Base-by-base conservation (phyloP, 2,329 filamentous ascomycete genomes). In the Penicillium palitans region DNA sequence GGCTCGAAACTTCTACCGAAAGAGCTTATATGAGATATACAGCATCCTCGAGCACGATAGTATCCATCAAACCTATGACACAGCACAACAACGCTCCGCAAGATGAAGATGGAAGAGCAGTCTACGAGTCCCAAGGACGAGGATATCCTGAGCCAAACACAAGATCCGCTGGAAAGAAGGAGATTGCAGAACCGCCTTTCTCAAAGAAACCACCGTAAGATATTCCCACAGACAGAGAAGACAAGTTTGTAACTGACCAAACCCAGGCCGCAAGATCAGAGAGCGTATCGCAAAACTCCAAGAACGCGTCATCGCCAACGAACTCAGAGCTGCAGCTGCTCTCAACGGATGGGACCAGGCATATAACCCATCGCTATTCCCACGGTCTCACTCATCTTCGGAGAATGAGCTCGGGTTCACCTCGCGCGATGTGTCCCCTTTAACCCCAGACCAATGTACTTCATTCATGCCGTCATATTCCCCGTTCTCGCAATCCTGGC, bases 271-370 rank as follows among this genome's bases (percentile, higher is more conserved):
- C 29, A 73, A 73, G 35, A 72, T 72, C 37, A 63, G 71, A 45
- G 71, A 73, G 31, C 69, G 71, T 6, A 73, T 73, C 45, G 69
- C 71, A 19, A 73, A 73, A 51, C 66, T 73, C 2, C 71, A 73
- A 57, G 71, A 73, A 37, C 70, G 70, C 2, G 71, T 73, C 6
- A 70, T 73, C 12, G 71, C 70, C 8, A 73, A 70, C 51, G 71
- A 73, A 48, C 65, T 73, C 1, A 61, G 68, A 49, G 71, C 70
- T 1, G 66, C 68, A 2, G 70, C 71, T 3, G 66, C 57, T 24
- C 53, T 71, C 2, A 67, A 70, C 37, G 66, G 68, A 24, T 73
- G 70, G 71, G 65, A 69, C 25, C 68, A 65, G 37, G 48, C 61
- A 5, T 67, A 58, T 24, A 60, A 57, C 6, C 47, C 64, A 33